Percentiles rank a stretch among this genome's conserved stretches.
Evolutionary conservation across 2,329 filamentous ascomycete species (phyloP).

Genomic region (Xylariales sp.): DNA sequence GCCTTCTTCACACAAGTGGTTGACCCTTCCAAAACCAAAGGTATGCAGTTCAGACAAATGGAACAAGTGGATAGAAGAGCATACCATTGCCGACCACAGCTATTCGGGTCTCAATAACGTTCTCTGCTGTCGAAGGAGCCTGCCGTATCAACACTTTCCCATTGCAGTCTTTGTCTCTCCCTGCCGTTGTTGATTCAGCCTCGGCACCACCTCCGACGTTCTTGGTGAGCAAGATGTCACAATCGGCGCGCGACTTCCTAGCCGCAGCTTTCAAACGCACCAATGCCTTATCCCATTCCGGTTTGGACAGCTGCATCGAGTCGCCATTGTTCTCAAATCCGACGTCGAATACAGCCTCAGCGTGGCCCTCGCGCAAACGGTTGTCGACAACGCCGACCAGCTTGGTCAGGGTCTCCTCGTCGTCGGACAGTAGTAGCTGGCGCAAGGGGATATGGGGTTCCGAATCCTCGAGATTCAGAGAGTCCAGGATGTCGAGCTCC

Average conservation of each 20-base stretch:
- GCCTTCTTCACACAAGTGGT: too few species aligned
- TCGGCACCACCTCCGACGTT: conserved; percentile 79
- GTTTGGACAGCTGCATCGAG: conserved; percentile 68
- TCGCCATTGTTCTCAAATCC: conserved; percentile 89
- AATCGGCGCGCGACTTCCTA: conserved; percentile 64
- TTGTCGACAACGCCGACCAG: conserved; percentile 62
- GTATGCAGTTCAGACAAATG: conserved; percentile 10
- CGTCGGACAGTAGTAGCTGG: conserved; percentile 64
- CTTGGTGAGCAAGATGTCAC: conserved; percentile 79
- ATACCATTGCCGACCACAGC: conserved; percentile 91
- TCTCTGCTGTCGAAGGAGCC: conserved; percentile 67
- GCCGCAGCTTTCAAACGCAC: conserved; percentile 62
- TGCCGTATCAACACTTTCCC: conserved; percentile 86
- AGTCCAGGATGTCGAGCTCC: conserved; percentile 83
- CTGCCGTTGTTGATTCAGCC: conserved; percentile 48
- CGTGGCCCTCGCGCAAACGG: conserved; percentile 76
- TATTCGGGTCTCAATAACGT: conserved; percentile 92
- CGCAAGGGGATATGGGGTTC: conserved; percentile 65
- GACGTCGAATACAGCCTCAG: conserved; percentile 87
- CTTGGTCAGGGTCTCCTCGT: conserved; percentile 56
- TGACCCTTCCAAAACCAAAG: too few species aligned
- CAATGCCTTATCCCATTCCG: conserved; percentile 72
- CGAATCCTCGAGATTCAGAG: conserved; percentile 66
- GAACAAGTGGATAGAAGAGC: conserved; percentile 14
- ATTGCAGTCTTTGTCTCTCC: conserved; percentile 62